These are phyloP conservation scores for Populus tremula DNA, from an alignment of 345 rosid species.

Conservation along the genomic window DNA sequence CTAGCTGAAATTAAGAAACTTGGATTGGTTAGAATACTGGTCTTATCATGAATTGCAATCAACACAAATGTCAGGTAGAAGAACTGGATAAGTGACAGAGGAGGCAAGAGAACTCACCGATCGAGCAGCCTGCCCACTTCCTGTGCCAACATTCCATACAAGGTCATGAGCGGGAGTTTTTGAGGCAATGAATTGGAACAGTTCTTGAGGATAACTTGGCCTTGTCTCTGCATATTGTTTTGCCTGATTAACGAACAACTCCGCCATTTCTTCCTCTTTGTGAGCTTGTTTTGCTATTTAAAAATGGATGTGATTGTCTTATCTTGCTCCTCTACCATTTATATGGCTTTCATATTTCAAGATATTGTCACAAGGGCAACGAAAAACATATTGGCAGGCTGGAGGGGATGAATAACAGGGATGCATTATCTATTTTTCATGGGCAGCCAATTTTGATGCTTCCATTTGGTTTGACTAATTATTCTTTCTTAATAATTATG, in stretches of 20 bases:
- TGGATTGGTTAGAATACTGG: background rate
- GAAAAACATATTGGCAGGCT: no score
- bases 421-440: no score
- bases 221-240: constrained; percentile 46
- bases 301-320: background rate
- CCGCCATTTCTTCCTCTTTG: constrained; percentile 42
- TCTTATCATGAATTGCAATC: background rate
- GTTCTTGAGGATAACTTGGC: constrained; percentile 41
- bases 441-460: no score
- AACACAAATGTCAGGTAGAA: background rate
- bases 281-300: background rate
- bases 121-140: constrained; percentile 78
- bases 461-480: no score
- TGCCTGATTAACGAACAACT: constrained; percentile 61
- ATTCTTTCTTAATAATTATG: no score
- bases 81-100: background rate
- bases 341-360: background rate
- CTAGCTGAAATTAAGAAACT: background rate
- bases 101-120: constrained; percentile 41
- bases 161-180: constrained; percentile 62
- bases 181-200: constrained; percentile 70
- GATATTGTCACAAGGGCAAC: no score
- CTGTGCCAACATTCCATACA: constrained; percentile 89
- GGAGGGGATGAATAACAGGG: no score
- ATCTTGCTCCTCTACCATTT: background rate